Conservation (phyloP, 805 yeast genomes). For the Starmerella vitae region DNA sequence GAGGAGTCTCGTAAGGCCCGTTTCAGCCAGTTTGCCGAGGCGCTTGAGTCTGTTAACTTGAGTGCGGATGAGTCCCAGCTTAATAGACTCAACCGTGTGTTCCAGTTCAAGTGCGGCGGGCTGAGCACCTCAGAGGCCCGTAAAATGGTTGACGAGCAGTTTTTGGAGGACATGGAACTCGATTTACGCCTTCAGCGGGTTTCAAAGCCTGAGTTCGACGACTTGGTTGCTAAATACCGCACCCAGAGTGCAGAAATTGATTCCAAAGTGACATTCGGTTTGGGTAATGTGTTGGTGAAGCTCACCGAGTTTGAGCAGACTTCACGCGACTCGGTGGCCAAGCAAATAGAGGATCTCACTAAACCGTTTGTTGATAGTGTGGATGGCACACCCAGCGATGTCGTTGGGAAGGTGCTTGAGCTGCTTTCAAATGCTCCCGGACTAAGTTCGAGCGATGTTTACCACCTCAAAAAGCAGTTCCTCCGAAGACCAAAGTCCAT, state of each 20-base stretch:
- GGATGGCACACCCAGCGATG: constrained; percentile 28
- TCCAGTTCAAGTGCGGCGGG: constrained; percentile 48
- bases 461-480: constrained; percentile 34
- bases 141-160: constrained; percentile 42
- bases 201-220: constrained; percentile 26
- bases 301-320: constrained; percentile 1
- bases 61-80: constrained; percentile 21
- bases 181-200: constrained; percentile 25
- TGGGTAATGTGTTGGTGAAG: constrained; percentile 25
- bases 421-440: constrained; percentile 31
- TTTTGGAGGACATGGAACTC: constrained; percentile 29
- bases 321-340: constrained; percentile 5
- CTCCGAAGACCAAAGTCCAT: constrained; percentile 47
- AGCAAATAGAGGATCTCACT: constrained; percentile 19
- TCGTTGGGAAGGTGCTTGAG: constrained; percentile 30
- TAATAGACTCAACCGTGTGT: constrained; percentile 41
- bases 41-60: constrained; percentile 24
- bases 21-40: constrained; percentile 25
- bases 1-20: constrained; percentile 29
- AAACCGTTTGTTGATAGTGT: constrained; percentile 8
- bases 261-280: constrained; percentile 26
- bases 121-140: constrained; percentile 42
- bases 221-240: constrained; percentile 18
- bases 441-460: constrained; percentile 28
- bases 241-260: constrained; percentile 31